Percentiles rank a stretch among this genome's conserved stretches.
phyloP scores from a whole-genome alignment of 2,329 filamentous ascomycete genomes.

The Davidsoniella australis region DNA sequence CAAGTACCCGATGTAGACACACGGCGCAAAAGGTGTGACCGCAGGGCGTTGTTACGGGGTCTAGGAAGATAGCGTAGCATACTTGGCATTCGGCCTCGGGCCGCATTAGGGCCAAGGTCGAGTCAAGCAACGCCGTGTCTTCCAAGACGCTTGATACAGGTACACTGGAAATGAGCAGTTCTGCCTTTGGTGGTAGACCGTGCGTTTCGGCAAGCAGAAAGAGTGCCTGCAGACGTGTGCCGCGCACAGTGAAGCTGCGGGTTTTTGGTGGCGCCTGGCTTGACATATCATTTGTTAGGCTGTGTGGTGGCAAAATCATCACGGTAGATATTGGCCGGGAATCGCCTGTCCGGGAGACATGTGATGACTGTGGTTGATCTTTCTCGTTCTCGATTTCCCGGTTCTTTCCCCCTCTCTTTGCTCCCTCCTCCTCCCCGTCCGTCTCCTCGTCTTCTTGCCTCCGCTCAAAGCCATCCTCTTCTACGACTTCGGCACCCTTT shows the following conservation, averaged over 20 bases:
- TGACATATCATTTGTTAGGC: not conserved
- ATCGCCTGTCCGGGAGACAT: not conserved
- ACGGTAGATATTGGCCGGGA: not conserved
- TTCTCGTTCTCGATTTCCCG: not conserved
- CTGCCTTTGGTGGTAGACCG: not conserved
- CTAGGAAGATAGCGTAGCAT: slow-evolving; percentile 65
- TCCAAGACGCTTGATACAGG: not conserved
- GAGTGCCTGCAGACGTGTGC: slow-evolving; percentile 1
- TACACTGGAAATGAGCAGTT: not conserved
- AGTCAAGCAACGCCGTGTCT: slow-evolving; percentile 22
- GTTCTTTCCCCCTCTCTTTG: not conserved
- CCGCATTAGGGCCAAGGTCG: slow-evolving; percentile 42
- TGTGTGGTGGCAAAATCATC: not conserved
- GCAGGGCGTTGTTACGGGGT: slow-evolving; percentile 70
- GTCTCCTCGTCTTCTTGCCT: not conserved
- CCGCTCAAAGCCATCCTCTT: not conserved
- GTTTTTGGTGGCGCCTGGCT: not conserved
- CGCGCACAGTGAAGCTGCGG: not conserved
- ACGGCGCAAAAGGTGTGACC: slow-evolving; percentile 79
- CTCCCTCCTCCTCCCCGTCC: not conserved
- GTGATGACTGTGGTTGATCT: too few relatives aligned
- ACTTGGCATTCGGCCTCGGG: slow-evolving; percentile 75
- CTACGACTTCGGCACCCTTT: slow-evolving; percentile 20
- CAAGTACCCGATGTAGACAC: slow-evolving; percentile 60
- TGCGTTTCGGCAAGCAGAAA: slow-evolving; percentile 3